A percentile compares a stretch with the other conserved stretches of the same genome.
These are phyloP conservation scores for Jamesozyma hellenica DNA, from an alignment of 805 yeast genomes.

Conservation along the genomic window DNA sequence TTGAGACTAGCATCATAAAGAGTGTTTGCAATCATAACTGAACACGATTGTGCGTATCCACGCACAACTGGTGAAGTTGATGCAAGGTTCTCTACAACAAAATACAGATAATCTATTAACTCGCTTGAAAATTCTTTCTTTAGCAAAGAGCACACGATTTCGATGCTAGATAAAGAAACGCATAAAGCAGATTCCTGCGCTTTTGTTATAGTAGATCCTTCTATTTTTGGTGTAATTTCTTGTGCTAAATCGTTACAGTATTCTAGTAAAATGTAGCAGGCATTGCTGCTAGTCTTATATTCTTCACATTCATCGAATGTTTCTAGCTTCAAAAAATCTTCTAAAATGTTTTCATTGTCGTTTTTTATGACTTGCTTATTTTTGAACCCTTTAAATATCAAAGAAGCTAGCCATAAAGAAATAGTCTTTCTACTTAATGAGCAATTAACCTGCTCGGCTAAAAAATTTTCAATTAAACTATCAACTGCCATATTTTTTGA, in stretches of 20 bases:
- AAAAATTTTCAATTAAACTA: conserved; percentile 12
- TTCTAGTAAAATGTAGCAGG: conserved; percentile 29
- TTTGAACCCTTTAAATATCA: conserved; percentile 13
- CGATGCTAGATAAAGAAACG: conserved; percentile 14
- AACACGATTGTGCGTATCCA: conserved; percentile 43
- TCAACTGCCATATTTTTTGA: conserved; percentile 1
- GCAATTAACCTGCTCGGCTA: conserved; percentile 12
- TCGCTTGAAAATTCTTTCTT: conserved; percentile 37
- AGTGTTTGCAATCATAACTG: conserved; percentile 39
- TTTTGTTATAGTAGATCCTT: conserved; percentile 10
- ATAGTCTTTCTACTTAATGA: conserved; percentile 9
- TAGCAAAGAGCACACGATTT: conserved; percentile 6
- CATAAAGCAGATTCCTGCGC: conserved; percentile 19
- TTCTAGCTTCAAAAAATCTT: conserved; percentile 9
- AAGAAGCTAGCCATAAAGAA: conserved; percentile 34
- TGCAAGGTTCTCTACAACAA: conserved; percentile 65
- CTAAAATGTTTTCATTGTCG: conserved; percentile 3
- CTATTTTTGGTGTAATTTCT: conserved; percentile 17
- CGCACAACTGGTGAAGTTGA: conserved; percentile 38
- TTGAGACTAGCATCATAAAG: conserved; percentile 50
- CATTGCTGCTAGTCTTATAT: conserved; percentile 6
- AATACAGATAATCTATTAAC: conserved; percentile 60
- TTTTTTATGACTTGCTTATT: not conserved
- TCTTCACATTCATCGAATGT: conserved; percentile 8
- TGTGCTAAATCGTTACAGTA: conserved; percentile 37